Base-by-base conservation (phyloP, 495 filamentous ascomycete species). In the Trichoderma erinaceum region DNA sequence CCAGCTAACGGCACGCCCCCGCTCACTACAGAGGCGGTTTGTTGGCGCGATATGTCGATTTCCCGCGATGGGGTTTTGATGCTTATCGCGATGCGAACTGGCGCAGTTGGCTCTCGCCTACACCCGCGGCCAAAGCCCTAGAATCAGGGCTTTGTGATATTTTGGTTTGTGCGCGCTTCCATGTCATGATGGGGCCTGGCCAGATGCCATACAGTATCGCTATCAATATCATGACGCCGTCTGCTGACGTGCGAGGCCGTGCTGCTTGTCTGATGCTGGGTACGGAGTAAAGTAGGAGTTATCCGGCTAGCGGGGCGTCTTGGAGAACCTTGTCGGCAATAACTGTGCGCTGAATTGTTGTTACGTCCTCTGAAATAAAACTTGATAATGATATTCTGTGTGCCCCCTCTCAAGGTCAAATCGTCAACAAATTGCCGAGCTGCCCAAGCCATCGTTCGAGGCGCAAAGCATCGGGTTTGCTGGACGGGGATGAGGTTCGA, bases 71-170 rank as follows among this genome's bases (percentile, higher is more conserved):
- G 56, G 56, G 23, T 1, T 32, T 16, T 21, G 56, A 61, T 61
- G 56, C 56, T 61, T 61, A 61, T 61, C 56, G 56, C 56, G 56
- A 61, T 61, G 56, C 23, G 27, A 61, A 61, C 27, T 61, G 27
- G 27, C 56, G 56, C 56, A 35, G 48, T 21, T n/a, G 3, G 18
- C 21, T 56, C 50, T 61, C 56, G 56, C 56, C 56, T 61, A 61
- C 27, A 25, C 56, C 23, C 25, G 56, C 6, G 23, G 11, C 4
- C 56, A 61, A 29, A 29, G 56, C 56, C 56, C 56, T 27, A 27
- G 56, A 61, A 61, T 32, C 23, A 61, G 56, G 56, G 56, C 56
- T 61, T 32, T 18, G 23, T 61, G 56, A 15, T 29, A 38, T 61
- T 32, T 32, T 25, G 21, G 8, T 61, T 21, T 61, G 56, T 61